phyloP scores from a whole-genome alignment of 495 filamentous ascomycete species.

The Chaetomium fimeti region DNA sequence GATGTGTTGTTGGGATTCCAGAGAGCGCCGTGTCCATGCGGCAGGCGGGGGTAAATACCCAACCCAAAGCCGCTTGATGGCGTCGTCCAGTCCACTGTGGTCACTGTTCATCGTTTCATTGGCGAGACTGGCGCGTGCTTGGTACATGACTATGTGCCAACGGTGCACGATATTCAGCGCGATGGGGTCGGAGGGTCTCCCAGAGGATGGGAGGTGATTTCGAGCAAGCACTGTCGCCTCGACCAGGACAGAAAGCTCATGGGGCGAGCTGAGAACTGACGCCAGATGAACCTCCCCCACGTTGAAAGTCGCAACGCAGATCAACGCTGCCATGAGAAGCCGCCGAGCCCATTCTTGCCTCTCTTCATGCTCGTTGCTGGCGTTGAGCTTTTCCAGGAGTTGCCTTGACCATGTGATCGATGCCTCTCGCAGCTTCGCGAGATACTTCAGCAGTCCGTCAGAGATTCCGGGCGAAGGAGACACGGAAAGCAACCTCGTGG shows the following conservation, averaged over 20 bases:
- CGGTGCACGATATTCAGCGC: conserved; percentile 11
- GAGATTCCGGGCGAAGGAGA: conserved; percentile 5
- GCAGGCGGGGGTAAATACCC: conserved; percentile 11
- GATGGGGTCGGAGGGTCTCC: conserved; percentile 14
- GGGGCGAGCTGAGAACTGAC: conserved; percentile 2
- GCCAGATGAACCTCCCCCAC: conserved; percentile 12
- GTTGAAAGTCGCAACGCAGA: conserved; percentile 21
- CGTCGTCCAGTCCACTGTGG: conserved; percentile 12
- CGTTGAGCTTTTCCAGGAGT: conserved; percentile 10
- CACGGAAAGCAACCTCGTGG: conserved; percentile 22
- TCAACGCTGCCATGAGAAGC: conserved; percentile 18
- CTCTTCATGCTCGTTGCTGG: neutral
- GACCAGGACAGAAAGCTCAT: conserved; percentile 10
- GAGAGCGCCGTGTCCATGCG: neutral
- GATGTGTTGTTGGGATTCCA: conserved; percentile 13
- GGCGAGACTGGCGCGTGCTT: neutral
- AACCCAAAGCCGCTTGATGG: conserved; percentile 22
- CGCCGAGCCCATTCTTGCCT: conserved; percentile 12
- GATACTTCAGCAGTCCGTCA: conserved; percentile 13
- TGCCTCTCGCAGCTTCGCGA: conserved; percentile 6
- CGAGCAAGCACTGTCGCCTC: conserved; percentile 16
- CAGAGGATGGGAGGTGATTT: conserved; percentile 16
- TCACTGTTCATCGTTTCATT: neutral
- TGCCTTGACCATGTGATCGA: conserved; percentile 22
- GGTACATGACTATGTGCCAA: conserved; percentile 22